phyloP scores from a whole-genome alignment of 164 flowering plant species.

The Buxus sempervirens region DNA sequence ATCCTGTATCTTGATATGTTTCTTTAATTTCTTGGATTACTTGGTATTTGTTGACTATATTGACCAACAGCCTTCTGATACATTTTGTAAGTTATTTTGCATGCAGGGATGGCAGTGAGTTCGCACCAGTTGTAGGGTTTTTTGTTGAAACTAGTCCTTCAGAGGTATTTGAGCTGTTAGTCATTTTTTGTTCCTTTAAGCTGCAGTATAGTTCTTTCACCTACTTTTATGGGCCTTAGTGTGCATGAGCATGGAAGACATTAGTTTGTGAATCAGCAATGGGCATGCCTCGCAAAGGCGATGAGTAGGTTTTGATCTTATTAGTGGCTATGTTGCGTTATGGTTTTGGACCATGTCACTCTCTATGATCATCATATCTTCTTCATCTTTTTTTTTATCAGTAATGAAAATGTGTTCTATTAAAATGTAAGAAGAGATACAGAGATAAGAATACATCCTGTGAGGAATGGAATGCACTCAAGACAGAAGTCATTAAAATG shows the following conservation, averaged over 20 bases:
- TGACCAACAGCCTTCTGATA: not conserved
- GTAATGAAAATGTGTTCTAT: no score
- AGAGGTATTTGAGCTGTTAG: conserved; percentile 39
- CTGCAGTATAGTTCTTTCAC: not conserved
- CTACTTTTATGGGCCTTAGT: not conserved
- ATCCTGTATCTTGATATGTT: no score
- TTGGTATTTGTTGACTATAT: not conserved
- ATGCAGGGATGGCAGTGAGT: conserved; percentile 74
- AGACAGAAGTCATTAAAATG: not conserved
- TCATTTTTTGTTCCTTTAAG: not conserved
- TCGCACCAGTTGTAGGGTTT: conserved; percentile 75
- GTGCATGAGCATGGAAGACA: not conserved
- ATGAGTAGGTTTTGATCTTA: no score
- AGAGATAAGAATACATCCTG: no score
- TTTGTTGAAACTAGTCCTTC: conserved; percentile 53
- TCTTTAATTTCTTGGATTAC: not conserved
- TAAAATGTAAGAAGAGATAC: no score
- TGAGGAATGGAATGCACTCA: no score
- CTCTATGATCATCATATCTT: no score
- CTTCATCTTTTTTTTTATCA: no score
- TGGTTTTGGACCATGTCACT: no score
- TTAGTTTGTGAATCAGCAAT: no score
- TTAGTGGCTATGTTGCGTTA: no score
- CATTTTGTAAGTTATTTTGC: conserved; percentile 1
- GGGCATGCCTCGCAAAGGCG: no score